Percentiles rank a stretch among this genome's conserved stretches.
These are phyloP conservation scores for Magnusiomyces tetraspermus DNA, from an alignment of 1,139 yeast species.

Conservation along the genomic window DNA sequence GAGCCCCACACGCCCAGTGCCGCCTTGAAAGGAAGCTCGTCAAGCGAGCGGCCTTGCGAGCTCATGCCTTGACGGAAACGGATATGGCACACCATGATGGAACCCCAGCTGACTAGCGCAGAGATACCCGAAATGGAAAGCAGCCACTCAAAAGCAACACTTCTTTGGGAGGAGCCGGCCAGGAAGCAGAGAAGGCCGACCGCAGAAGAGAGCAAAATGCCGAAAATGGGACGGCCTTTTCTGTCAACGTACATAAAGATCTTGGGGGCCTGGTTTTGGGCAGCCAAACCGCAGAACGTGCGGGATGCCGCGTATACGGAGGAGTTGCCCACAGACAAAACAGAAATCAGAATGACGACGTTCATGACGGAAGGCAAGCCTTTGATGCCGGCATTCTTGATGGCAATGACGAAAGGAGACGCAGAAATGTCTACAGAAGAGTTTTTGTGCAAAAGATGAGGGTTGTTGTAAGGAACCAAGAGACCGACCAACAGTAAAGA, in stretches of 20 bases:
- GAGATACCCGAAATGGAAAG: slow-evolving; percentile 71
- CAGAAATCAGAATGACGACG: slow-evolving; percentile 60
- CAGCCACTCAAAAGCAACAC: slow-evolving; percentile 65
- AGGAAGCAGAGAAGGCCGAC: slow-evolving; percentile 64
- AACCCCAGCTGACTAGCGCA: slow-evolving; percentile 67
- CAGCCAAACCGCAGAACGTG: slow-evolving; percentile 69
- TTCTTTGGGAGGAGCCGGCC: slow-evolving; percentile 59
- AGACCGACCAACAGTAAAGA: slow-evolving; percentile 65
- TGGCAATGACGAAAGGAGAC: slow-evolving; percentile 67
- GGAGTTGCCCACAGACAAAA: slow-evolving; percentile 63
- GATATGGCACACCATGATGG: slow-evolving; percentile 59
- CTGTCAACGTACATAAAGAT: slow-evolving; percentile 63
- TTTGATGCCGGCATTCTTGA: slow-evolving; percentile 44
- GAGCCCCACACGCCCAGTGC: slow-evolving; percentile 71
- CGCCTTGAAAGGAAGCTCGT: slow-evolving; percentile 60
- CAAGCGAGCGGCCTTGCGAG: slow-evolving; percentile 51
- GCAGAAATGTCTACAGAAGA: slow-evolving; percentile 46
- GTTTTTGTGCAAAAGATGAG: slow-evolving; percentile 39
- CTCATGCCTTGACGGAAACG: slow-evolving; percentile 50
- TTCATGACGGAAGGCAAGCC: slow-evolving; percentile 63
- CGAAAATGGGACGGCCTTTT: slow-evolving; percentile 63
- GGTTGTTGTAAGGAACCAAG: slow-evolving; percentile 48
- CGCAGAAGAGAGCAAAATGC: slow-evolving; percentile 45
- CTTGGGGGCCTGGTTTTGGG: slow-evolving; percentile 66
- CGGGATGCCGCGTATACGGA: slow-evolving; percentile 72